Evolutionary conservation across 305 asterid genomes (phyloP), one percentile per base, ranked within the genome.

Genomic region (Plantago lanceolata): DNA sequence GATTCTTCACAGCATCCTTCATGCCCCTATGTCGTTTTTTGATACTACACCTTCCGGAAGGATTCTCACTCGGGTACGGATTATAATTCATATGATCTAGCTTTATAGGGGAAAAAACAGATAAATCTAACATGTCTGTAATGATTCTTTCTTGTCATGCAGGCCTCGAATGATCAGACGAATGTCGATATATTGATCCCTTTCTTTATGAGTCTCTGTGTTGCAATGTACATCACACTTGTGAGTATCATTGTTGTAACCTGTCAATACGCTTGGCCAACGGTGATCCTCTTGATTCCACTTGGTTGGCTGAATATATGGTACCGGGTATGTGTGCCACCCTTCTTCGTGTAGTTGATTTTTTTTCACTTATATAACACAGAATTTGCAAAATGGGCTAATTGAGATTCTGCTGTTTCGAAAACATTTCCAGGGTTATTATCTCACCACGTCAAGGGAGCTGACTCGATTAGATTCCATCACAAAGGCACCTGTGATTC

Each of bases 1-100:
- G 56, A 90, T 90, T 65, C 96, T 94, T 67, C 76, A 67, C 26
- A 69, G 96, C 78, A 88, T 94, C 61, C 73, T 90, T 40, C 99
- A 90, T 54, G 99, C 97, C 31, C 99, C 99, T 2, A 90, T 94
- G 96, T 79, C 99, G 53, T 94, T 90, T 80, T 94, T 94, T 21
- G 99, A 94, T 63, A 94, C 99, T 0, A 94, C 99, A 50, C 99
- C 99, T 40, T 94, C 99, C 2, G 99, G 99, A 77, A 84, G 97
- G 65, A 88, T 94, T 65, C 79, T 94, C 29, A 94, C 96, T 48
- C 82, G 97, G 95, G 99, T 90, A 87, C 77, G 63, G n/a, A n/a
- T n/a, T n/a, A n/a, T n/a, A n/a, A n/a, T n/a, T n/a, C 33, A 65
- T 37, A 37, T 7, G 44, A 37, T 37, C 11, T 8, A 37, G 44